Conservation (phyloP, 1,139 yeast species). For the Wickerhamomyces sp. region DNA sequence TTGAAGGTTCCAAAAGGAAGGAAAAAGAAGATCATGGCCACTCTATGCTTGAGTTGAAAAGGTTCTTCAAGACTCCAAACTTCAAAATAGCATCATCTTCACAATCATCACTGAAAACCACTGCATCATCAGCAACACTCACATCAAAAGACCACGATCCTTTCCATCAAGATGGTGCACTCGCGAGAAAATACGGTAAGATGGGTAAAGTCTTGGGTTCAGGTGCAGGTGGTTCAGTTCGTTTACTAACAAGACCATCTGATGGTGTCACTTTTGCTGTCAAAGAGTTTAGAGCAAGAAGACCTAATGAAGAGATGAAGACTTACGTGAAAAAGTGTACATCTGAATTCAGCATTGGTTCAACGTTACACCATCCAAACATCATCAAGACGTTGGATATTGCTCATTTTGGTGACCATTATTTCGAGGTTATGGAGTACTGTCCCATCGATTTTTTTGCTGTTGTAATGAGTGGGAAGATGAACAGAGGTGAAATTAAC, state of each 20-base stretch:
- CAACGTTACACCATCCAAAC: constrained; percentile 90
- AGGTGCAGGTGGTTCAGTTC: constrained; percentile 98
- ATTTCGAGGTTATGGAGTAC: constrained; percentile 95
- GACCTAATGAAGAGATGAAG: constrained; percentile 76
- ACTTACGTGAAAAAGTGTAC: constrained; percentile 95
- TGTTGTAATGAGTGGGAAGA: constrained; percentile 93
- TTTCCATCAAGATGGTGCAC: constrained; percentile 54
- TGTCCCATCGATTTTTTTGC: constrained; percentile 96
- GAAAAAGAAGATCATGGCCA: constrained; percentile 28
- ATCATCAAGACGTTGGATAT: constrained; percentile 92
- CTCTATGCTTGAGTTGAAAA: constrained; percentile 72
- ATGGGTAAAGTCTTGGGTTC: constrained; percentile 88
- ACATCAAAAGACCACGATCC: constrained; percentile 23
- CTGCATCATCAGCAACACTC: constrained; percentile 11
- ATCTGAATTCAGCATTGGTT: constrained; percentile 95
- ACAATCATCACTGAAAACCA: constrained; percentile 10
- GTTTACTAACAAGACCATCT: constrained; percentile 72
- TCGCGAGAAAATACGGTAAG: constrained; percentile 82
- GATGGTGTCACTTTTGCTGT: constrained; percentile 91
- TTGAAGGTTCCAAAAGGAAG: neutral
- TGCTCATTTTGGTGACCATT: constrained; percentile 77
- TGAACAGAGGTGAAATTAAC: constrained; percentile 79
- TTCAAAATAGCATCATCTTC: constrained; percentile 9
- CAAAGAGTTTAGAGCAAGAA: constrained; percentile 87
- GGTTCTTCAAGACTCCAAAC: constrained; percentile 46